Base-by-base conservation (phyloP, 371 early-diverging fungal species). In the Mucor irregularis region DNA sequence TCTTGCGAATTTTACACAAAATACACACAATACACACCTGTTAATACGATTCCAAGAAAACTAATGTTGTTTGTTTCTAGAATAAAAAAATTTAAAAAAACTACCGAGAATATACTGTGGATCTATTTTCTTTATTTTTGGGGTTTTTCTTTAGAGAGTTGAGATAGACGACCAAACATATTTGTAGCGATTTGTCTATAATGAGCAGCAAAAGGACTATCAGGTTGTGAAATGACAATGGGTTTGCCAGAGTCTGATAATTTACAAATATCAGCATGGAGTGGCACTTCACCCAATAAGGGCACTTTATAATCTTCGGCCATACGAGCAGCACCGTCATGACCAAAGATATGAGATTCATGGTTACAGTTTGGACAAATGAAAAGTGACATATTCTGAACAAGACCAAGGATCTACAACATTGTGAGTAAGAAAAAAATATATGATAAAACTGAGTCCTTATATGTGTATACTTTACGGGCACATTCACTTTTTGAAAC, bases 321-420 rank as follows among this genome's bases (percentile, higher is more conserved):
- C 52, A 79, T 84, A 43, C 75, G 59, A 28, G 60, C 67, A 24
- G 83, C 89, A 30, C 87, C 88, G 31, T 86, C 78, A 30, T 84
- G 69, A 2, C 93, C 94, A 72, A 95, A 95, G 49, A 93, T 84
- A 58, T 91, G 87, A 0, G 86, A 78, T 62, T 83, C 76, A 65
- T 90, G 88, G 14, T 78, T 61, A 66, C 95, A 95, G 52, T 89
- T 86, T 9, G 92, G 86, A 61, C 95, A 95, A n/a, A 80, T 68
- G 55, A 87, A 92, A 5, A 83, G 67, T 26, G 88, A 85, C 95
- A 95, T 95, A 69, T 95, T 95, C 69, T 95, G 90, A 0, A 95
- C 87, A 34, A 94, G 57, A 11, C 95, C 95, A 3, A 95, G 73
- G 44, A 95, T 91, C 93, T 92, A 69, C 14, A 7, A 25, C n/a